Percentiles rank a stretch among this genome's conserved stretches.
phyloP scores from a whole-genome alignment of 2,329 filamentous ascomycete genomes.

The Microsporum canis region DNA sequence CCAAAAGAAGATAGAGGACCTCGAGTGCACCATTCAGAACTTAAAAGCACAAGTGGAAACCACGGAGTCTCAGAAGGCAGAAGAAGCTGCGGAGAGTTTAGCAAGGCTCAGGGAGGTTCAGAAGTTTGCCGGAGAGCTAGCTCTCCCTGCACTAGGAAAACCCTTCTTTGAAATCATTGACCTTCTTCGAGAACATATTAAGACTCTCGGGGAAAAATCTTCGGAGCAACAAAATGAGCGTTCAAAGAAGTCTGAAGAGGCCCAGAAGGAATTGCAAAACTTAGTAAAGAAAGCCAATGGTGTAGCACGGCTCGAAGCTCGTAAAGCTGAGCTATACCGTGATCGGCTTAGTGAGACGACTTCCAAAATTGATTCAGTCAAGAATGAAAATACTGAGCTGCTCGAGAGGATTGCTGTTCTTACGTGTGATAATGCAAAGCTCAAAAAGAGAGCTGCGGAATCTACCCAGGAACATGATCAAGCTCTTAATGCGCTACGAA shows the following conservation, averaged over 20 bases:
- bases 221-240: constrained; percentile 19
- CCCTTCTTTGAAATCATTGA: constrained; percentile 28
- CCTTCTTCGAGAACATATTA: neutral
- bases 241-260: neutral
- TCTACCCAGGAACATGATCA: constrained; percentile 24
- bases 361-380: constrained; percentile 27
- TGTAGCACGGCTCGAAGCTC: constrained; percentile 23
- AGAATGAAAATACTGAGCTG: constrained; percentile 31
- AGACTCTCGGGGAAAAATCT: neutral
- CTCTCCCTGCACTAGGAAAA: constrained; percentile 23
- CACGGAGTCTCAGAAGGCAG: constrained; percentile 27
- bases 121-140: constrained; percentile 27
- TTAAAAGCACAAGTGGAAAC: constrained; percentile 29
- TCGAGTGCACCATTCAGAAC: constrained; percentile 27
- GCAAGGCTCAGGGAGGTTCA: constrained; percentile 30
- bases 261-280: constrained; percentile 18
- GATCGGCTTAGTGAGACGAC: constrained; percentile 30
- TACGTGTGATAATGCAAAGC: constrained; percentile 22
- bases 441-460: constrained; percentile 23
- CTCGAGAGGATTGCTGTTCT: constrained; percentile 26
- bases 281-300: constrained; percentile 23
- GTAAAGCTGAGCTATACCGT: constrained; percentile 26
- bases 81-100: constrained; percentile 26
- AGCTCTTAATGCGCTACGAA: constrained; percentile 22
- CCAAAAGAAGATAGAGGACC: constrained; percentile 24